A percentile compares a stretch with the other conserved stretches of the same genome.
phyloP scores from a whole-genome alignment of 352 stramenopile species.

The Pythium diclinum region DNA sequence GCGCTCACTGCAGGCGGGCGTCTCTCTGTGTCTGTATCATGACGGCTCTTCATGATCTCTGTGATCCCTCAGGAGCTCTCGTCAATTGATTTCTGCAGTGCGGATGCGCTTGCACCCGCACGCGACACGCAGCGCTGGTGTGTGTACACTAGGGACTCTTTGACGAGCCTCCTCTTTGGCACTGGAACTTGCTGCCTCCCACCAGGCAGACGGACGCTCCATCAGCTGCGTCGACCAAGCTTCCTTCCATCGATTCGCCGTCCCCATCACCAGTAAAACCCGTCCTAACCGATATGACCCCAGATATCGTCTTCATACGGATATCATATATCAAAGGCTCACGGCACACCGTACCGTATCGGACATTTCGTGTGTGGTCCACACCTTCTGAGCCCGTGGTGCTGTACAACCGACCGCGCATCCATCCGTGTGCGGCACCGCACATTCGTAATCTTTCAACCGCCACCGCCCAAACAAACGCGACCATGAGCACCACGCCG shows the following conservation, averaged over 20 bases:
- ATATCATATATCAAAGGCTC: background rate
- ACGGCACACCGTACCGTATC: background rate
- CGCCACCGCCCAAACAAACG: background rate
- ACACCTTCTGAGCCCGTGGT: background rate
- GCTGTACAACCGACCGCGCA: conserved; percentile 1
- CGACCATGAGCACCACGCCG: conserved; percentile 41
- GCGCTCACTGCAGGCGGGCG: too few relatives aligned
- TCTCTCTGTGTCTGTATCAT: background rate
- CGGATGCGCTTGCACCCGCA: background rate
- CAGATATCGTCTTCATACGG: too few relatives aligned
- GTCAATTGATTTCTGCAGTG: background rate
- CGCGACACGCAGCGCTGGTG: background rate
- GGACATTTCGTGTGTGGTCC: background rate
- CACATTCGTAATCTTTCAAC: conserved; percentile 2
- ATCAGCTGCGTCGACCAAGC: background rate
- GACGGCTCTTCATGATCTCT: too few relatives aligned
- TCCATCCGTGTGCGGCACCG: conserved; percentile 4
- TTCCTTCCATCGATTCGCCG: background rate
- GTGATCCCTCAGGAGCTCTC: background rate
- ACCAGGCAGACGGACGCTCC: background rate
- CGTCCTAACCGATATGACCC: background rate
- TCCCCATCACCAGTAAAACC: background rate
- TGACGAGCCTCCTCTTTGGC: background rate
- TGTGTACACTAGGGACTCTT: background rate
- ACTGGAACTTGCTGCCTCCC: background rate